Evolutionary conservation across 495 filamentous ascomycete genomes (phyloP).

Genomic region (Chaetomium fimeti): DNA sequence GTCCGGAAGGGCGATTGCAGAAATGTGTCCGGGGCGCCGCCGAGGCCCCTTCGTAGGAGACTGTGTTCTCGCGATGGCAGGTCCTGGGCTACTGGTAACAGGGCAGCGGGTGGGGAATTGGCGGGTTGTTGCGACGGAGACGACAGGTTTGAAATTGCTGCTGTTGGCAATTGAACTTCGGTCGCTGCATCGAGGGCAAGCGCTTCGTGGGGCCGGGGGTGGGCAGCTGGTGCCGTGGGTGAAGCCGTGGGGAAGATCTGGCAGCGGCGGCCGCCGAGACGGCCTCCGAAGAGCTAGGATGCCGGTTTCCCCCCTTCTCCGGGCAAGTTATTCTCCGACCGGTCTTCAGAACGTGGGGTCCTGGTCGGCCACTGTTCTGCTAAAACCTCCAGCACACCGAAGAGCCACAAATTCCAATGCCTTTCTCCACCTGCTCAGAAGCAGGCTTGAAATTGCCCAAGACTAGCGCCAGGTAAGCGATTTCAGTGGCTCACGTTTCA

Average conservation of each 20-base stretch:
- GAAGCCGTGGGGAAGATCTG: constrained; percentile 48
- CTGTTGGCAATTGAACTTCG: constrained; percentile 4
- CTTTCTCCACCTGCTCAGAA: constrained; percentile 17
- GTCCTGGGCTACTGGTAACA: constrained; percentile 23
- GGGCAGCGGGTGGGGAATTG: constrained; percentile 26
- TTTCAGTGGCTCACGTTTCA: not conserved
- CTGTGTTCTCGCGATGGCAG: constrained; percentile 33
- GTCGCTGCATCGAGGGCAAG: constrained; percentile 42
- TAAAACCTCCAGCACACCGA: not conserved
- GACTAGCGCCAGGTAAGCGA: not conserved
- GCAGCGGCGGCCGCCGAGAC: constrained; percentile 43
- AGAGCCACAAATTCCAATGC: constrained; percentile 11
- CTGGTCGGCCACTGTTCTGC: not conserved
- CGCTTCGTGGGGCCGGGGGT: constrained; percentile 31
- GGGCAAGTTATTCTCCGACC: not conserved
- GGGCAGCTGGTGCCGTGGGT: constrained; percentile 37
- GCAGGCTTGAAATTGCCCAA: not conserved
- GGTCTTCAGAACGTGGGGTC: constrained; percentile 1
- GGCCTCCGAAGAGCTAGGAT: constrained; percentile 33
- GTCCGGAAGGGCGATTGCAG: constrained; percentile 49
- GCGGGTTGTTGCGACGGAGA: constrained; percentile 40
- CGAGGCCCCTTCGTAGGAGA: constrained; percentile 43
- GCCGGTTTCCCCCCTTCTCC: constrained; percentile 5
- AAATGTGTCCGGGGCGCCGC: constrained; percentile 37
- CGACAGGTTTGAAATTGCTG: constrained; percentile 36